Base-by-base conservation (phyloP, 306 rosid species). In the Vachellia pachyceras region DNA sequence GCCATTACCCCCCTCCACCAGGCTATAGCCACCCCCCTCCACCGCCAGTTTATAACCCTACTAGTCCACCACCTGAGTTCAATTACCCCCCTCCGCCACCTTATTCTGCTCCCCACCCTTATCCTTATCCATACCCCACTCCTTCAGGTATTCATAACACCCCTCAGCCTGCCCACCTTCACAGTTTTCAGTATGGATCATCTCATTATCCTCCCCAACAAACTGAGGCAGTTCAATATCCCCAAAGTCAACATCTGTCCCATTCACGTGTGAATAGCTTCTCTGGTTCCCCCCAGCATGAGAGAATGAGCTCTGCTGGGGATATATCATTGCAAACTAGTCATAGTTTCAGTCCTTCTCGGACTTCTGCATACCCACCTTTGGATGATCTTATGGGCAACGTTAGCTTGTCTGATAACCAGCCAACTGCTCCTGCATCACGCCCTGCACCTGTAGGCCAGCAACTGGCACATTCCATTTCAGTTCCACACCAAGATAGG, bases 121-220 rank as follows among this genome's bases (percentile, higher is more conserved):
- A 86, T 77, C 90, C 90, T 6, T 84, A 88, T 74, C 84, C 87
- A 7, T 57, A 83, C 44, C 86, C 84, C 4, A 72, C 15, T 66
- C 61, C 84, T 80, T 85, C 90, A 25, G 10, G 73, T 58, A 69
- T 14, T 80, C 79, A 83, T 50, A 36, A 11, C 83, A 44, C 80
- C 78, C 86, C 93, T 57, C 82, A 60, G 39, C 90, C 92, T 60
- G 47, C 85, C 79, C 83, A 85, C 74, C 86, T 79, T 74, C 61
- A 79, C 73, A 95, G 91, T 79, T 90, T 91, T 41, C 94, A 87
- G 76, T 80, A 88, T 76, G 95, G 85, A 40, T 61, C 91, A 37
- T 67, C 92, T 40, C 95, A 69, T 22, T 77, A 75, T 77, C 87
- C 80, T 64, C 80, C 90, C 78, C 91, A 64, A 69, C 91, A 79